Conservation (phyloP, 1,284 basidiomycete species). For the Erythrobasidium hasegawianum region DNA sequence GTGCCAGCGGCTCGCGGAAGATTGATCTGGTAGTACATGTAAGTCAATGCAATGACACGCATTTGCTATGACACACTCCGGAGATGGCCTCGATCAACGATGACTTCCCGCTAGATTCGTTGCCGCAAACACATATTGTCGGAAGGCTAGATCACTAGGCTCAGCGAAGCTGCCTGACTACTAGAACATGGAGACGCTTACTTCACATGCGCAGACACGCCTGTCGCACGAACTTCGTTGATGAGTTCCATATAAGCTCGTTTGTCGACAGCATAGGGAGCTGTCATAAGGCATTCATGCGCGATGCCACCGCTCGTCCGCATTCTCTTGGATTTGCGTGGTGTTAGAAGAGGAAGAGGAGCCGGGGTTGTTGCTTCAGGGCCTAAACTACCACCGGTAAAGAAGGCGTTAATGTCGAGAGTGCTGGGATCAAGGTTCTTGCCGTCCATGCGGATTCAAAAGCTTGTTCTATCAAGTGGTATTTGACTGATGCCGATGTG, state of each 20-base stretch:
- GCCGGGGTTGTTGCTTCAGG: too few relatives aligned
- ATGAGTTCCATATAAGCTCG: constrained; percentile 27
- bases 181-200: neutral
- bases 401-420: too few relatives aligned
- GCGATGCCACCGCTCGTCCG: neutral
- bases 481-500: too few relatives aligned
- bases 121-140: constrained; percentile 30
- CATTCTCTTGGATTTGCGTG: too few relatives aligned
- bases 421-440: too few relatives aligned
- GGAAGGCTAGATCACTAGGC: constrained; percentile 29
- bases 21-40: constrained; percentile 50
- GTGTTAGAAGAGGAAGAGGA: too few relatives aligned
- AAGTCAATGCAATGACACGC: neutral
- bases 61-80: constrained; percentile 46
- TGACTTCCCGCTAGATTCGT: constrained; percentile 59
- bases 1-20: constrained; percentile 62
- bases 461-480: too few relatives aligned
- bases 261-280: constrained; percentile 6
- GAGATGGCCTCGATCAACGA: constrained; percentile 70
- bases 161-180: neutral
- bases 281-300: constrained; percentile 2
- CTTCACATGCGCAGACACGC: neutral
- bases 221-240: constrained; percentile 19
- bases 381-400: too few relatives aligned
- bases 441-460: too few relatives aligned